phyloP scores from a whole-genome alignment of 106 monocot genomes.

The Dendrobium huoshanense region DNA sequence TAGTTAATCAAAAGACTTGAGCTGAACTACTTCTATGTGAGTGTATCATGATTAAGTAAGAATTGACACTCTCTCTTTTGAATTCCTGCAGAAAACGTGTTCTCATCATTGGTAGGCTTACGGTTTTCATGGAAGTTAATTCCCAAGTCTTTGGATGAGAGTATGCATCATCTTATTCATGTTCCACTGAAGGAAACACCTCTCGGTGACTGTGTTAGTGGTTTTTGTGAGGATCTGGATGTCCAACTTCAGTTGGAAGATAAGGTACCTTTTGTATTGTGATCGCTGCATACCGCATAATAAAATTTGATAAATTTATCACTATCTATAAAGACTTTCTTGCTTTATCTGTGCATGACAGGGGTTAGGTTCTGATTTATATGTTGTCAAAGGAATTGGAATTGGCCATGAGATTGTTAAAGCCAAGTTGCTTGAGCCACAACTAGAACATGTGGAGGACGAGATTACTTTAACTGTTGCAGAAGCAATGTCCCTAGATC shows the following conservation, averaged over 20 bases:
- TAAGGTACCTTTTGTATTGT: conserved; percentile 30
- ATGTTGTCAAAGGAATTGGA: conserved; percentile 82
- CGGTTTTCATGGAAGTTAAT: conserved; percentile 72
- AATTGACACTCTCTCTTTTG: neutral
- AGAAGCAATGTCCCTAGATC: conserved; percentile 92
- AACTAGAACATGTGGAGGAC: conserved; percentile 65
- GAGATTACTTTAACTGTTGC: conserved; percentile 83
- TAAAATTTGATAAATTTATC: neutral
- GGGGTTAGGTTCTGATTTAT: conserved; percentile 84
- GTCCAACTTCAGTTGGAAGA: conserved; percentile 76
- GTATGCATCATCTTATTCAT: conserved; percentile 64
- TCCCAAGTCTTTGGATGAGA: conserved; percentile 44
- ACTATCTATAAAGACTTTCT: neutral
- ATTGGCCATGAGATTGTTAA: conserved; percentile 91
- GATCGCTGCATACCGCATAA: conserved; percentile 1
- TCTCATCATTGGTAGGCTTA: conserved; percentile 85
- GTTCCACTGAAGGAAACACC: conserved; percentile 91
- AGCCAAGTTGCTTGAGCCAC: conserved; percentile 57
- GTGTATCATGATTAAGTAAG: no score
- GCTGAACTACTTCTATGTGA: no score
- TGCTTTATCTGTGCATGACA: conserved; percentile 20
- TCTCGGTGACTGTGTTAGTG: conserved; percentile 68
- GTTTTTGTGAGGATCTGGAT: conserved; percentile 89
- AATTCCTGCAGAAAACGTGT: conserved; percentile 75
- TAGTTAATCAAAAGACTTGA: no score